These are phyloP conservation scores for Syzygium aromaticum DNA, from an alignment of 345 rosid species.

Conservation along the genomic window DNA sequence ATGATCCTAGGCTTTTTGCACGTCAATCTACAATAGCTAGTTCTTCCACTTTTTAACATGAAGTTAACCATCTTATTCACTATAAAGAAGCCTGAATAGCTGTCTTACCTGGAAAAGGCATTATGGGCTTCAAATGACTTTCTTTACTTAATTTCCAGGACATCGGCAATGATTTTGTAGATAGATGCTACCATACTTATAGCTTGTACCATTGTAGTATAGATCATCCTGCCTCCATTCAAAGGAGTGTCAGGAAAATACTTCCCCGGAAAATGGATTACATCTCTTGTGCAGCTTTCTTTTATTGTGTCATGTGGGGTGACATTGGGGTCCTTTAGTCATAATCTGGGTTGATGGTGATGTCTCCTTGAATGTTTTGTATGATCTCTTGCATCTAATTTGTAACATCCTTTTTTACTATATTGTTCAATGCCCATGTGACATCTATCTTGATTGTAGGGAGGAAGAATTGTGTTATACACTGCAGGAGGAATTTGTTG, in stretches of 20 bases:
- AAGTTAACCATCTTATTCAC: background rate
- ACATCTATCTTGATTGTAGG: slow-evolving; percentile 33
- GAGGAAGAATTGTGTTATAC: slow-evolving; percentile 58
- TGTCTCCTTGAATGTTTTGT: background rate
- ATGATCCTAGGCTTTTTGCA: background rate
- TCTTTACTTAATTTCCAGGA: background rate
- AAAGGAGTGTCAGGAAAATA: background rate
- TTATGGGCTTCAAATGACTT: background rate
- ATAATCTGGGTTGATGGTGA: background rate
- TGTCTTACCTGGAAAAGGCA: background rate
- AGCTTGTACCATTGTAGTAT: background rate
- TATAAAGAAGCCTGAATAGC: background rate
- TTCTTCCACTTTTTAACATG: background rate
- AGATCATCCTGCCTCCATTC: background rate
- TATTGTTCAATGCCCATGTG: background rate
- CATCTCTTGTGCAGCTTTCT: background rate
- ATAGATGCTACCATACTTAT: background rate
- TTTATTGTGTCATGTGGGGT: background rate
- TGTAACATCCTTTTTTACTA: background rate
- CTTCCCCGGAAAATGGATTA: background rate
- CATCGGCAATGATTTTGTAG: background rate
- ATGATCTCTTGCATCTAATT: background rate
- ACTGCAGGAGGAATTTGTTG: slow-evolving; percentile 75
- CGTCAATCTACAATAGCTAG: background rate
- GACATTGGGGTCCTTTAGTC: background rate